These are phyloP conservation scores for Buxus sempervirens DNA, from an alignment of 164 flowering plant species.

Conservation along the genomic window DNA sequence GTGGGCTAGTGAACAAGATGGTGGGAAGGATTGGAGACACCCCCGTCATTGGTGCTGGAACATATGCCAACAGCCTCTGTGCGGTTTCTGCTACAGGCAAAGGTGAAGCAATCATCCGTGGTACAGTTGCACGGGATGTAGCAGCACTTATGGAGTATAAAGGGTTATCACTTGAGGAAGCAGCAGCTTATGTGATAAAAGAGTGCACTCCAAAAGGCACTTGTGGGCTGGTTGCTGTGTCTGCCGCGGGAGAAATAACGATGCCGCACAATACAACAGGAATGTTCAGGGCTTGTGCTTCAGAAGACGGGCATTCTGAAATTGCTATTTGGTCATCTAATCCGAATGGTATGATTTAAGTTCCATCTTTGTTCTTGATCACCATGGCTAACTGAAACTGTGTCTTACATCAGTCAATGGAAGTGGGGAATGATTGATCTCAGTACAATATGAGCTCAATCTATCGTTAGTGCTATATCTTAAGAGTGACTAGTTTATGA, in stretches of 20 bases:
- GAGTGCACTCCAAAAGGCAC: conserved; percentile 50
- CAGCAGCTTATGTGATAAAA: conserved; percentile 65
- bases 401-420: no score
- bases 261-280: conserved; percentile 88
- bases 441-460: no score
- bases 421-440: no score
- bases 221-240: conserved; percentile 89
- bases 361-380: background rate
- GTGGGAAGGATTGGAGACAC: conserved; percentile 96
- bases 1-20: conserved; percentile 95
- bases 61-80: conserved; percentile 76
- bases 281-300: conserved; percentile 95
- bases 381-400: background rate
- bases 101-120: conserved; percentile 83
- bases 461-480: no score
- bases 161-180: conserved; percentile 80
- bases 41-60: conserved; percentile 88
- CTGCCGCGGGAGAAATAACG: conserved; percentile 82
- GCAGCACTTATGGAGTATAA: conserved; percentile 99
- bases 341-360: conserved; percentile 2
- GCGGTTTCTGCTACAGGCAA: conserved; percentile 95
- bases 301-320: conserved; percentile 86
- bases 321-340: conserved; percentile 55
- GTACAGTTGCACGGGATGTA: conserved; percentile 84
- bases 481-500: no score